Percentiles rank a stretch among this genome's conserved stretches.
Conservation (phyloP, 179 eudicot genomes). For the Carnegiea gigantea region DNA sequence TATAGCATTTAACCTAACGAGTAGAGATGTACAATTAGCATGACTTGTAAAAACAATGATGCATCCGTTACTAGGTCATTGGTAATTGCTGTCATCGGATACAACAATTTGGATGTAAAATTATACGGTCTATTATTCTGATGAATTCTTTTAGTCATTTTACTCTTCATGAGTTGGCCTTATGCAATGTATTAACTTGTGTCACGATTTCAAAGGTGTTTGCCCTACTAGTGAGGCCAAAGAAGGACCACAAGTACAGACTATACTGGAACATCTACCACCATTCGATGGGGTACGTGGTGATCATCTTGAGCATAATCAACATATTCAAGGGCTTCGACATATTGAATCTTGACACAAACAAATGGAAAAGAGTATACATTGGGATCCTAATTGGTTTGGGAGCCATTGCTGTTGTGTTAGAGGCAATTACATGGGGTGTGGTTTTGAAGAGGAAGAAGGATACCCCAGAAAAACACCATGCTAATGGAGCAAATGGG, state of each 20-base stretch:
- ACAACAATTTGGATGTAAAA: no score
- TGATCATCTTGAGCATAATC: constrained; percentile 38
- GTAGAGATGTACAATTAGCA: not conserved
- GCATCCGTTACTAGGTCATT: no score
- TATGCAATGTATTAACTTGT: not conserved
- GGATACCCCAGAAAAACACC: constrained; percentile 18
- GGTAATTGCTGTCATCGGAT: no score
- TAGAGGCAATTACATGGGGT: constrained; percentile 42
- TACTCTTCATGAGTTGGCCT: no score
- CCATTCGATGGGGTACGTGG: constrained; percentile 33
- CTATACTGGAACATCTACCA: constrained; percentile 46
- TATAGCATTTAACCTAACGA: no score
- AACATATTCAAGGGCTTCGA: constrained; percentile 45
- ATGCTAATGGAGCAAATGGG: constrained; percentile 26
- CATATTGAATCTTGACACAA: constrained; percentile 32
- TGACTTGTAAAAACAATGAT: no score
- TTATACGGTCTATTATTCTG: no score
- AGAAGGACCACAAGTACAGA: constrained; percentile 46
- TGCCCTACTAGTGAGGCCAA: constrained; percentile 46
- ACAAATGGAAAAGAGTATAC: constrained; percentile 45
- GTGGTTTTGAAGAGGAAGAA: constrained; percentile 42
- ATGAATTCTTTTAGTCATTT: no score
- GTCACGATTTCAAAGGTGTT: constrained; percentile 25
- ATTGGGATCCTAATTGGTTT: constrained; percentile 34
- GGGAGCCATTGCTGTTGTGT: constrained; percentile 32